Evolutionary conservation across 352 stramenopile species (phyloP).

Genomic region (Globisporangium barbulae): DNA sequence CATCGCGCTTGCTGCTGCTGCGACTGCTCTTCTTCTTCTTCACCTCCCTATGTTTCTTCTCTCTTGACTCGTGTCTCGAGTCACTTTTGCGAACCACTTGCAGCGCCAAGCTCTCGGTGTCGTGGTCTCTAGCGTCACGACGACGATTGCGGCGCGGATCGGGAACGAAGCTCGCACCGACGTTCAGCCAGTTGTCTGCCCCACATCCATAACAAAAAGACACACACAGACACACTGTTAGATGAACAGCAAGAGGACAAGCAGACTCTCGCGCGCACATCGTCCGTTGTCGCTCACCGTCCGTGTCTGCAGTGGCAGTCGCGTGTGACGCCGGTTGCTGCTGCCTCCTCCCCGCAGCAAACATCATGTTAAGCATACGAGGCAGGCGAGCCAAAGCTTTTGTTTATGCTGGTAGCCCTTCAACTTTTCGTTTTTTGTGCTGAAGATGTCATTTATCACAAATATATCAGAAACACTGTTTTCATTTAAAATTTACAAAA

Average conservation of each 20-base stretch:
- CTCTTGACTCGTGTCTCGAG: slow-evolving; percentile 45
- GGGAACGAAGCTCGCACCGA: slow-evolving; percentile 14
- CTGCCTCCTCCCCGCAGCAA: slow-evolving; percentile 2
- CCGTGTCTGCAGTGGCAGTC: neutral
- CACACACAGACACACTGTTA: neutral
- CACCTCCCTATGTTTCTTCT: slow-evolving; percentile 26
- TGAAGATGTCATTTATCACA: too few species aligned
- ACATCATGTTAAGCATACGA: neutral
- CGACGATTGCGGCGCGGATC: neutral
- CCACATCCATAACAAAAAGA: neutral
- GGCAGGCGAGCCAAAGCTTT: too few species aligned
- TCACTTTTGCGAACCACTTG: slow-evolving; percentile 19
- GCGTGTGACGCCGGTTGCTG: neutral
- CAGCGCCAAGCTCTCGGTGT: slow-evolving; percentile 10
- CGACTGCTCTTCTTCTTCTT: slow-evolving; percentile 55
- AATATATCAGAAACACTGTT: too few species aligned
- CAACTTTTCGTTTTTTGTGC: too few species aligned
- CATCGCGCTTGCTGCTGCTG: slow-evolving; percentile 17
- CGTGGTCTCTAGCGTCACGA: neutral
- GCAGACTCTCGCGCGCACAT: neutral
- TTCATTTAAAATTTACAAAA: too few species aligned
- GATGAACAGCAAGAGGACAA: neutral
- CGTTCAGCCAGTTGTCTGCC: slow-evolving; percentile 8
- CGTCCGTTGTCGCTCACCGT: neutral
- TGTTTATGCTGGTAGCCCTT: too few species aligned